These are phyloP conservation scores for Isochrysis galbana DNA, from an alignment of 78 protist genomes.

Conservation along the genomic window DNA sequence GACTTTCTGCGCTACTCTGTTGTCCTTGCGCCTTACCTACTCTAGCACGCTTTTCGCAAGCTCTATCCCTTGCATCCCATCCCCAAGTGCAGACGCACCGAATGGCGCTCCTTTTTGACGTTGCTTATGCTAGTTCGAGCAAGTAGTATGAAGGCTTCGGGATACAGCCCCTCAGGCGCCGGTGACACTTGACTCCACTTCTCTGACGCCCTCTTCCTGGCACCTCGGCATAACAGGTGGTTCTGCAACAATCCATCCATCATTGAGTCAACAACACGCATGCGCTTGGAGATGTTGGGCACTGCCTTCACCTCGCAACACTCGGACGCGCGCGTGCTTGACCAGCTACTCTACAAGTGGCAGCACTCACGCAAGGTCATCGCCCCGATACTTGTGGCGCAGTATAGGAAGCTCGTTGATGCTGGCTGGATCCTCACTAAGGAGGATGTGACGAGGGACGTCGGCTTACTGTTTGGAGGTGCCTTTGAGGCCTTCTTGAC, in stretches of 20 bases:
- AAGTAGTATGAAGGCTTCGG: no score
- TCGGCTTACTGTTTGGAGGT: neutral
- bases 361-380: neutral
- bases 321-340: slow-evolving; percentile 13
- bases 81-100: no score
- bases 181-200: no score
- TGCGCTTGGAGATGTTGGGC: slow-evolving; percentile 28
- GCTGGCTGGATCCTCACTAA: neutral
- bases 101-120: no score
- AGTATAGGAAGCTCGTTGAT: neutral
- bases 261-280: neutral
- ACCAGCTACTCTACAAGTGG: slow-evolving; percentile 34
- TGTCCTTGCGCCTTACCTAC: no score
- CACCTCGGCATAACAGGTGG: no score
- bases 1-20: no score
- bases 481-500: neutral
- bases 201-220: no score
- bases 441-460: neutral
- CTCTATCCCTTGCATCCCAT: no score
- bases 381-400: neutral
- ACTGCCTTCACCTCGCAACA: slow-evolving; percentile 28
- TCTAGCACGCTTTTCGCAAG: no score
- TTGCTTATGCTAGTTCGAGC: no score
- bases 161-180: no score
- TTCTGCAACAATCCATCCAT: slow-evolving; percentile 33